Evolutionary conservation across 176 grass and related monocot genomes (phyloP), one percentile per base, ranked within the genome.

Genomic region (Paspalum vaginatum): DNA sequence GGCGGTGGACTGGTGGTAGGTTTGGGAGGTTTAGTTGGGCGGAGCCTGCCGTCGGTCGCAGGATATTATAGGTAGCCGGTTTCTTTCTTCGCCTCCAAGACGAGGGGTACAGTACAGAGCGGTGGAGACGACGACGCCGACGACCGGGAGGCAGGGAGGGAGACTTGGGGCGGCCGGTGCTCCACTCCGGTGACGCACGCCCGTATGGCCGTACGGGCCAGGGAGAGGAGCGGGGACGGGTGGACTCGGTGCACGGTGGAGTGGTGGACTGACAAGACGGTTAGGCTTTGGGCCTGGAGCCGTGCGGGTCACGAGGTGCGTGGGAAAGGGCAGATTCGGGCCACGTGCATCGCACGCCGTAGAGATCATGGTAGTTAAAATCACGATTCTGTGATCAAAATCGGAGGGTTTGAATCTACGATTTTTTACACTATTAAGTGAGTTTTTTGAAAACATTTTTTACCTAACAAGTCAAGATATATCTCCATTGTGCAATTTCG

Each of bases 41-140:
- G 6, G 52, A 17, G 5, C 8, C 13, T 25, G 75, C n/a, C n/a
- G 32, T 43, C 7, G 64, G 58, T 0, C 24, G 25, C 2, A 40
- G 63, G 10, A 8, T 55, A 65, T 74, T 81, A 76, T 79, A 72
- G 51, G 51, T 51, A 43, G 60, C 63, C 39, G 50, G 26, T n/a
- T 89, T 81, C 82, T 89, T 89, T 85, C 87, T 89, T 89, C 72
- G 72, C 65, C 82, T 63, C 83, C 82, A 89, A 89, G 87, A 82
- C 65, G 83, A 77, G 26, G 14, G 75, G 14, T 11, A 17, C n/a
- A 15, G 14, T 11, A 17, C n/a, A 15, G 11, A 8, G 37, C 43
- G 16, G 14, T 61, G 55, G 59, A 80, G 79, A 48, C 65, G 79
- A 79, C 79, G 79, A 39, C 73, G 77, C 25, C 73, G 78, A 70